Conservation (phyloP, 352 stramenopile genomes). For the Halophytophthora polymorphica region DNA sequence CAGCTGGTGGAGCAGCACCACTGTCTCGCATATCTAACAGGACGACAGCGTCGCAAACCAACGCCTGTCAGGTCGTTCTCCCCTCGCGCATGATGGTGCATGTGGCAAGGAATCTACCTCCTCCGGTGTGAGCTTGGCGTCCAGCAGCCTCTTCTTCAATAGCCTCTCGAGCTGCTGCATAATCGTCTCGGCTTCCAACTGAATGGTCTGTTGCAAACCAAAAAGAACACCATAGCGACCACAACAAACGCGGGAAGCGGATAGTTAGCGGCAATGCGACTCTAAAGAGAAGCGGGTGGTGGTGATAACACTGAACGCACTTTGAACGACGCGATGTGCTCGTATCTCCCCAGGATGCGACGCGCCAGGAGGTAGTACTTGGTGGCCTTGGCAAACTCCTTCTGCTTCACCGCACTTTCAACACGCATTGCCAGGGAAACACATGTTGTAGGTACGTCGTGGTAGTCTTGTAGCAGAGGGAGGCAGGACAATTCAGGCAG, state of each 20-base stretch:
- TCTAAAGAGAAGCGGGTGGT: not conserved
- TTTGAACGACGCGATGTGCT: slow-evolving; percentile 89
- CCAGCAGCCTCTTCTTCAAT: slow-evolving; percentile 53
- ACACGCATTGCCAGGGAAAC: not conserved
- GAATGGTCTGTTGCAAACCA: slow-evolving; percentile 63
- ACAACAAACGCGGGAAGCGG: not conserved
- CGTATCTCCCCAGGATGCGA: slow-evolving; percentile 83
- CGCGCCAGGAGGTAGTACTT: slow-evolving; percentile 86
- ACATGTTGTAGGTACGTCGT: not conserved
- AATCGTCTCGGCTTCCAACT: slow-evolving; percentile 84
- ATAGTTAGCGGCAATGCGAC: too few relatives aligned
- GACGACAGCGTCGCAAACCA: not conserved
- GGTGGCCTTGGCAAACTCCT: slow-evolving; percentile 85
- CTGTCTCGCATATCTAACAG: slow-evolving; percentile 53
- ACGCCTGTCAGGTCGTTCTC: not conserved
- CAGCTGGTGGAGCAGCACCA: slow-evolving; percentile 61
- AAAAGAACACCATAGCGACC: not conserved
- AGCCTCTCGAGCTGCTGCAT: slow-evolving; percentile 70
- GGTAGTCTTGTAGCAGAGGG: too few relatives aligned
- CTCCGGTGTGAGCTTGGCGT: slow-evolving; percentile 38
- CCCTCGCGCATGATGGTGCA: not conserved
- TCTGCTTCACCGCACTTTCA: slow-evolving; percentile 74
- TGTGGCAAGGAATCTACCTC: slow-evolving; percentile 31
- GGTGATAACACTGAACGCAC: slow-evolving; percentile 17
- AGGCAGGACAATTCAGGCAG: not conserved